Evolutionary conservation across 495 filamentous ascomycete species (phyloP), one percentile per base, ranked within the genome.

Genomic region (Talaromyces ruber): DNA sequence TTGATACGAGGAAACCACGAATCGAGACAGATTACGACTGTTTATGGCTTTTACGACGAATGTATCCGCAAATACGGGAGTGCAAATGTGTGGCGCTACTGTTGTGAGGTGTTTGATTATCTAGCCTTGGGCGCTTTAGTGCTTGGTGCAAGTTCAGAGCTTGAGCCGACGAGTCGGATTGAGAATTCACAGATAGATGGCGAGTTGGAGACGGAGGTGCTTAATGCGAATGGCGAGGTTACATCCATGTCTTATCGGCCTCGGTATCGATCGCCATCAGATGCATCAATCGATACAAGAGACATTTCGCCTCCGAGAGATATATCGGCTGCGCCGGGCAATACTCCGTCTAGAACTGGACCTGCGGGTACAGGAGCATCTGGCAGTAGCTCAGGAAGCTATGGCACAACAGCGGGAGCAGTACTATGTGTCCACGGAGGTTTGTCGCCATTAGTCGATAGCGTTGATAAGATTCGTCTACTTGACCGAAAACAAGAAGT

Each of bases 41-140:
- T 98, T 29, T 98, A 98, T 72, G 94, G 94, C 54, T 98, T 98
- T 79, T 98, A 98, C 78, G 94, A 98, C 68, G 94, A 98, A 71
- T 98, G 94, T 68, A 80, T 97, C 58, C 88, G 95, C 45, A 98
- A 98, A 76, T 98, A 98, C 70, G 94, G 94, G 58, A 94, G 84
- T 72, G 94, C 94, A 18, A 98, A 97, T 65, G 94, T 98, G 1
- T 98, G 94, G 94, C 84, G 93, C 56, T 96, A 98, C 71, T 98
- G 94, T 79, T 98, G 94, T 75, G 94, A 98, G 72, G 91, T 98
- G 2, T 98, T 98, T 71, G 94, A 98, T 75, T 98, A 98, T 73
- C 84, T 98, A 25, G 95, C 94, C 12, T 86, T 98, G 47, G 94
- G 93, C 60, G 94, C 94, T 45, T 87, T 98, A 66, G 92, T 98